Evolutionary conservation across 2,329 filamentous ascomycete species (phyloP).

Genomic region (Corinectria fuckeliana): DNA sequence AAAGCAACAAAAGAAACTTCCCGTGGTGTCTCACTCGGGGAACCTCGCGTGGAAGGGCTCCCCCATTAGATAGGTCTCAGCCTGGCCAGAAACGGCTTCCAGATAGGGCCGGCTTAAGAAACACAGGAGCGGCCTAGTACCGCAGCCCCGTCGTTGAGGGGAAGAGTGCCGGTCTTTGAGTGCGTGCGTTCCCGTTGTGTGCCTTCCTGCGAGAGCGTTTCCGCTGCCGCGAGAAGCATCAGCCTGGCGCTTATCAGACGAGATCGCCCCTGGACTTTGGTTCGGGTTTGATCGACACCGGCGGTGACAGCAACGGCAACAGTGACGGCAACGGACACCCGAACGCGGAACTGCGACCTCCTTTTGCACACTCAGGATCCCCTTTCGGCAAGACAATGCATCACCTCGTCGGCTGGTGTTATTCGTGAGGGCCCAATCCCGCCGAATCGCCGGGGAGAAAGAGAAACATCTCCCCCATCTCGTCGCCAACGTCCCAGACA

Average conservation of each 20-base stretch:
- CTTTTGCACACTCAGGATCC: constrained; percentile 27
- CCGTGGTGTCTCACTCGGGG: constrained; percentile 35
- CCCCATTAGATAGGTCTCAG: constrained; percentile 12
- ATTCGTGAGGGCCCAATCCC: constrained; percentile 34
- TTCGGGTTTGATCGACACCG: constrained; percentile 15
- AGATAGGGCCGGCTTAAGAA: constrained; percentile 24
- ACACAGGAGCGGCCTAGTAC: constrained; percentile 24
- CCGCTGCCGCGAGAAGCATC: constrained; percentile 1
- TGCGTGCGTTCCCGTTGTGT: too few species aligned
- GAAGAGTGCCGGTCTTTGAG: constrained; percentile 20
- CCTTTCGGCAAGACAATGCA: constrained; percentile 34
- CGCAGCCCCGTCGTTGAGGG: constrained; percentile 24
- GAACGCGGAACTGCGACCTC: constrained; percentile 3
- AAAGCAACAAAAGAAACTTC: constrained; percentile 34
- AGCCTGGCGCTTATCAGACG: not conserved
- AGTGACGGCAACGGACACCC: constrained; percentile 14
- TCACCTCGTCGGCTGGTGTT: constrained; percentile 27
- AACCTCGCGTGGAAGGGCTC: constrained; percentile 27
- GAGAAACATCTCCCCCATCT: constrained; percentile 12
- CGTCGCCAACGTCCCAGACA: constrained; percentile 22
- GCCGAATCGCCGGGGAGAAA: constrained; percentile 20
- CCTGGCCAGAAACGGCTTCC: constrained; percentile 20
- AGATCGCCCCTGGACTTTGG: not conserved
- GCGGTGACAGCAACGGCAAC: not conserved
- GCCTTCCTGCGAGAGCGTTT: too few species aligned